Base-by-base conservation (phyloP, 2,329 filamentous ascomycete species). In the Fusarium dlaminii region DNA sequence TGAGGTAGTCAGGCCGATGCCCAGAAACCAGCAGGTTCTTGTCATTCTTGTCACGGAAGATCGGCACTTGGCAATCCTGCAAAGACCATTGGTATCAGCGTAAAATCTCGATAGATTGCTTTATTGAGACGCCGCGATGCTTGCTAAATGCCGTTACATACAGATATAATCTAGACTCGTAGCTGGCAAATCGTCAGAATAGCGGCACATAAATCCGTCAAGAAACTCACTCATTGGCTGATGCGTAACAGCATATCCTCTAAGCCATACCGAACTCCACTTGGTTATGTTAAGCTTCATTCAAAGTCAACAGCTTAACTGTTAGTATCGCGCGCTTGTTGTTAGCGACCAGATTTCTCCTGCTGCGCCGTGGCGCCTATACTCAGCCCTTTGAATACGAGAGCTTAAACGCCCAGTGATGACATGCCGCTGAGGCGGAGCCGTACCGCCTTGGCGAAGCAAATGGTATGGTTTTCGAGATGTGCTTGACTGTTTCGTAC, bases 61-160 rank as follows among this genome's bases (percentile, higher is more conserved):
- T 27, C 74, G 70, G 72, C 72, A 75, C 70, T 71, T 74, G 67
- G 74, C 65, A 73, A n/a, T 43, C 39, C 67, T 66, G 65, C 40
- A 73, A 64, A 66, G 45, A 36, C 30, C 55, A 68, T 69, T 70
- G 67, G 69, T 65, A 51, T 65, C 34, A 20, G 20, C 63, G 63
- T 66, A 58, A 51, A 58, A 29, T 49, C 32, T 58, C 56, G 20
- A 24, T 29, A 30, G 32, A 37, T 51, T 51, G 20, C n/a, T 36
- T n/a, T 18, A 51, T 17, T 29, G 32, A 58, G 56, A 49, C 20
- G 15, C 27, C 27, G 42, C 20, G 13, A 27, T 51, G 42, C 69
- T 46, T 63, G 49, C 48, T 65, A 11, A 42, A 58, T 51, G 48
- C 42, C 49, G 46, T 40, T 32, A 49, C 56, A 49, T 37, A 37